Evolutionary conservation across 2,329 filamentous ascomycete species (phyloP), one percentile per base, ranked within the genome.

Genomic region (Corynespora cassiicola): DNA sequence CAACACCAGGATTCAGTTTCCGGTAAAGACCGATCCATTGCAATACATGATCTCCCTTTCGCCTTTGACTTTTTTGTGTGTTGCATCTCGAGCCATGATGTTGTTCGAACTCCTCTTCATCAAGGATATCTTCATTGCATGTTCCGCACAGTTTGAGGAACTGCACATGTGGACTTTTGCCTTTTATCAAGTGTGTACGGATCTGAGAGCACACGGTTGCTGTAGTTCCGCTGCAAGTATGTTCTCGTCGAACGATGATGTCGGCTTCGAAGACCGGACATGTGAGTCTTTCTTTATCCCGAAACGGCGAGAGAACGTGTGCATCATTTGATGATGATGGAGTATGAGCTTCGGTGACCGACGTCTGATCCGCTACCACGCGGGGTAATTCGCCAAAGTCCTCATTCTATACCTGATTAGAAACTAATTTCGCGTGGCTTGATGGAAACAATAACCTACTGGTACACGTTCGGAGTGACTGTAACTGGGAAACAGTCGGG

Each of bases 61-160:
- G 19, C 10, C 34, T 39, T 15, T 24, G 34, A 6, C 30, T 19
- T 15, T 17, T 8, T 4, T 9, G 14, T 2, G 35, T 31, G 4
- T 31, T 38, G 14, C 39, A 11, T n/a, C 27, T 20, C 5, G 22
- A 5, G 8, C 39, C 39, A 10, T 41, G 40, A 1, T 23, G 5
- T 5, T 11, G n/a, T 10, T 46, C 27, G 10, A 41, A 50, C 6
- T 12, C 21, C 0, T 18, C 3, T 11, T 35, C 19, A 15, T 52
- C 32, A 2, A 47, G 17, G 6, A 49, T 20, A 15, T 50, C 36
- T 7, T 47, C 15, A 0, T 53, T 51, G 3, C 52, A 55, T 0
- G 49, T 53, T 5, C 6, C 24, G 12, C 50, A 50, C 2, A 50
- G 30, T 9, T 31, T n/a, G 3, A 51, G 22, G 11, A 49, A 51